These are phyloP conservation scores for Eucalyptus fibrosa DNA, from an alignment of 345 rosid genomes.

Conservation along the genomic window DNA sequence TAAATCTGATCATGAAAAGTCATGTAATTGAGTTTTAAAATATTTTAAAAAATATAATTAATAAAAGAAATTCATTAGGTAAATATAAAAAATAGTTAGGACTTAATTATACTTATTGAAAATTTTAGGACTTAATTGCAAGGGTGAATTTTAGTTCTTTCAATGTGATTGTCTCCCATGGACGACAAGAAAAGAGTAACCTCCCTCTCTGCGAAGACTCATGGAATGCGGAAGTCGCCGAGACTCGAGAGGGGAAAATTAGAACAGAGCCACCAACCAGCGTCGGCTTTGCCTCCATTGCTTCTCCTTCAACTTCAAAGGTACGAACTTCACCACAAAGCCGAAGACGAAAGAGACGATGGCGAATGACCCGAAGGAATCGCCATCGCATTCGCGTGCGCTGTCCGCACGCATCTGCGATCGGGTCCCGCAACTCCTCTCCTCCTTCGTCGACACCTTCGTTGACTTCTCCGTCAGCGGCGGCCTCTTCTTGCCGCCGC, in stretches of 20 bases:
- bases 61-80: too few species aligned
- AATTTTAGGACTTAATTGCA: too few species aligned
- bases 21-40: too few species aligned
- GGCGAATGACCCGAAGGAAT: neutral
- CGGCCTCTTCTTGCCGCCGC: slow-evolving; percentile 25
- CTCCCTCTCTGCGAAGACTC: neutral
- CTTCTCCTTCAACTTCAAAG: neutral
- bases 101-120: too few species aligned
- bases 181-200: neutral
- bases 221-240: neutral
- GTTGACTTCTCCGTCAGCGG: slow-evolving; percentile 65
- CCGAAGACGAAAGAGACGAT: neutral
- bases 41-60: too few species aligned
- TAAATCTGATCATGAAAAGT: too few species aligned
- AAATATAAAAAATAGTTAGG: too few species aligned
- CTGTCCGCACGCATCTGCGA: slow-evolving; percentile 13
- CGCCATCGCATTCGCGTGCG: neutral
- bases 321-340: neutral
- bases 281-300: neutral
- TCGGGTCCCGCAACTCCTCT: slow-evolving; percentile 27
- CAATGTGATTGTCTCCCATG: too few species aligned
- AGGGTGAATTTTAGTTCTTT: too few species aligned
- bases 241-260: neutral
- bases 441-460: slow-evolving; percentile 76
- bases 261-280: neutral